Percentiles rank a stretch among this genome's conserved stretches.
Conservation (phyloP, 2,329 filamentous ascomycete genomes). For the Exophiala dermatitidis region DNA sequence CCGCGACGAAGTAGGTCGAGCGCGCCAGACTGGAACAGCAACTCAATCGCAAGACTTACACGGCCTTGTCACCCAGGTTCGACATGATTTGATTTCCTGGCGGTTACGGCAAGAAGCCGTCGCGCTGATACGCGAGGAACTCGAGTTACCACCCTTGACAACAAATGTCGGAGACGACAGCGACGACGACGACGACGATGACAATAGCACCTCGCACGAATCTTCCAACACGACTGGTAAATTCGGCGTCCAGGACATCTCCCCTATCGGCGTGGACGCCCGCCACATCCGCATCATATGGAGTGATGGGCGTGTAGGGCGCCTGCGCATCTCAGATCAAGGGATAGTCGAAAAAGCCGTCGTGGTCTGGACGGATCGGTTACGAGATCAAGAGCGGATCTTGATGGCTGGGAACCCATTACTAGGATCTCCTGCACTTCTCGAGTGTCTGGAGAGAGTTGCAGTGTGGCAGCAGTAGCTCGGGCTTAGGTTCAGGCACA, state of each 20-base stretch:
- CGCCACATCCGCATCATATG: constrained; percentile 40
- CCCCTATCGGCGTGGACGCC: constrained; percentile 34
- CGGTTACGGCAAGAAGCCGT: constrained; percentile 36
- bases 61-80: constrained; percentile 34
- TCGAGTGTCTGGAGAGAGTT: not conserved
- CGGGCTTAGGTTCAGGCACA: too few species aligned
- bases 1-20: not conserved
- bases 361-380: constrained; percentile 29
- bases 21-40: constrained; percentile 23
- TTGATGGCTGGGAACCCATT: constrained; percentile 1
- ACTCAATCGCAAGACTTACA: constrained; percentile 33
- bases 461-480: too few species aligned
- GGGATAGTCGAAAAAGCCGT: constrained; percentile 39
- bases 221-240: constrained; percentile 12
- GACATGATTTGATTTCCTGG: constrained; percentile 38
- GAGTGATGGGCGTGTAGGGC: constrained; percentile 39
- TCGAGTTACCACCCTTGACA: constrained; percentile 11
- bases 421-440: not conserved
- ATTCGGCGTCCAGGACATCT: constrained; percentile 34
- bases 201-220: not conserved
- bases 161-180: constrained; percentile 1
- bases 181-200: constrained; percentile 9
- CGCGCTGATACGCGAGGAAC: constrained; percentile 22
- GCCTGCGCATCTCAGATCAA: constrained; percentile 37
- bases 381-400: constrained; percentile 11